Evolutionary conservation across 1,139 yeast genomes (phyloP).

Genomic region (Yamadazyma sp.): DNA sequence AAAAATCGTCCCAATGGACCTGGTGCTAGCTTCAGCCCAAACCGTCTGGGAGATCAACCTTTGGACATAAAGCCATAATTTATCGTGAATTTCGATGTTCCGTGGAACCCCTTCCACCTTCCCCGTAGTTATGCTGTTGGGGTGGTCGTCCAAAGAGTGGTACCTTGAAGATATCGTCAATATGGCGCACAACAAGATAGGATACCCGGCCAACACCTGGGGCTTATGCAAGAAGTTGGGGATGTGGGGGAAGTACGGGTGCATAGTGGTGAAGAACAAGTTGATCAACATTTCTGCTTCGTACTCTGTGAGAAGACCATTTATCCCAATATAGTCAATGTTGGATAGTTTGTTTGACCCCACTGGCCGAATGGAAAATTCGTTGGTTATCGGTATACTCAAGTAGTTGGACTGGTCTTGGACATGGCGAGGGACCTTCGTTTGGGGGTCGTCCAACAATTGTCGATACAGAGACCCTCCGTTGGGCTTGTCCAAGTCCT

Average conservation of each 20-base stretch:
- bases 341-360: slow-evolving; percentile 54
- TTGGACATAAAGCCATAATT: slow-evolving; percentile 83
- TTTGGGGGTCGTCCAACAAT: slow-evolving; percentile 7
- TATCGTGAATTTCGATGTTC: slow-evolving; percentile 68
- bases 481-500: slow-evolving; percentile 9
- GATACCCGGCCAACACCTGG: slow-evolving; percentile 69
- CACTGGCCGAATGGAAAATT: slow-evolving; percentile 47
- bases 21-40: slow-evolving; percentile 91
- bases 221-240: slow-evolving; percentile 73
- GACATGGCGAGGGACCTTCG: slow-evolving; percentile 16
- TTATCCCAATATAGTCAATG: slow-evolving; percentile 60
- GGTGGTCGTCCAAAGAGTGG: slow-evolving; percentile 51
- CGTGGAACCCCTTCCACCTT: slow-evolving; percentile 35
- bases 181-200: slow-evolving; percentile 76
- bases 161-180: slow-evolving; percentile 79
- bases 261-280: slow-evolving; percentile 74
- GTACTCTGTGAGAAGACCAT: slow-evolving; percentile 59
- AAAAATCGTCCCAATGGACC: slow-evolving; percentile 82
- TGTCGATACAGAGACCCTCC: slow-evolving; percentile 5
- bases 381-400: slow-evolving; percentile 17
- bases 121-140: slow-evolving; percentile 22
- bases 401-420: slow-evolving; percentile 18
- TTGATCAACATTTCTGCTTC: slow-evolving; percentile 68
- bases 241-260: slow-evolving; percentile 86
- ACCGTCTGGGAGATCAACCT: slow-evolving; percentile 80